Conservation (phyloP, 352 stramenopile species). For the Hyphochytrium catenoides region DNA sequence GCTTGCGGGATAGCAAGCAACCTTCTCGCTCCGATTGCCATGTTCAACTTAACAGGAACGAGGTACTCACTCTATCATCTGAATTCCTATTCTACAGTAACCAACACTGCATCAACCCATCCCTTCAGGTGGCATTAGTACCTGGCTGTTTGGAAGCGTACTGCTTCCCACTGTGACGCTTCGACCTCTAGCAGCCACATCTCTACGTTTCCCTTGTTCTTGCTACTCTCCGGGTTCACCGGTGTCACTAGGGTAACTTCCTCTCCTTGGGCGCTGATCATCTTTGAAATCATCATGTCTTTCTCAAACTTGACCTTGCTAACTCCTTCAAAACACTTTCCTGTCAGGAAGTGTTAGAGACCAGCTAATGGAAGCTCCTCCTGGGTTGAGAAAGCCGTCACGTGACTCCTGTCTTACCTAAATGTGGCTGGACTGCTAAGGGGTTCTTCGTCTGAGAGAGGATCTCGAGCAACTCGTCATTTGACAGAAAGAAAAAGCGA, state of each 20-base stretch:
- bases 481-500: constrained; percentile 83
- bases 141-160: constrained; percentile 64
- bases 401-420: too few species aligned
- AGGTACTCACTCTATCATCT: too few species aligned
- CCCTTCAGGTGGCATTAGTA: too few species aligned
- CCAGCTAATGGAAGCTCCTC: too few species aligned
- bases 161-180: constrained; percentile 63
- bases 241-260: constrained; percentile 41
- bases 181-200: constrained; percentile 80
- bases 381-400: too few species aligned
- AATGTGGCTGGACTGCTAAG: constrained; percentile 64
- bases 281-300: constrained; percentile 70
- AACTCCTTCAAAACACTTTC: constrained; percentile 72
- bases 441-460: constrained; percentile 78
- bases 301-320: constrained; percentile 74
- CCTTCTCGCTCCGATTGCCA: too few species aligned
- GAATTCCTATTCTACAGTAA: too few species aligned
- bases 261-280: constrained; percentile 77
- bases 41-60: too few species aligned
- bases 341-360: too few species aligned
- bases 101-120: too few species aligned
- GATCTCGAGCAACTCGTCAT: constrained; percentile 78
- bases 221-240: constrained; percentile 67
- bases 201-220: constrained; percentile 84
- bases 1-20: too few species aligned